Percentiles rank a stretch among this genome's conserved stretches.
Evolutionary conservation across 2,329 filamentous ascomycete species (phyloP).

Genomic region (Salinomyces thailandicus): DNA sequence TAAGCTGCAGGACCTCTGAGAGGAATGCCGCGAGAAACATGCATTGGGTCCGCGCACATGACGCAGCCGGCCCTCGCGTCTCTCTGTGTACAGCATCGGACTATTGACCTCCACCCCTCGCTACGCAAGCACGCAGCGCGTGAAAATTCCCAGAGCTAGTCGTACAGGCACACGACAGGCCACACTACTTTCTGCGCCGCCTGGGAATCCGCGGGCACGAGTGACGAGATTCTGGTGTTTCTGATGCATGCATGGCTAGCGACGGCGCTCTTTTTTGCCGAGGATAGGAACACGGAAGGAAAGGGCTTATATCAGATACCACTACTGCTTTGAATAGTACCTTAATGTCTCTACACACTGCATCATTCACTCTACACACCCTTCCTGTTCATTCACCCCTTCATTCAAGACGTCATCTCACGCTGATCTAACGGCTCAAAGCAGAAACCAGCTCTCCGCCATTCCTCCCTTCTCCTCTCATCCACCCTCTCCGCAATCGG

Average conservation of each 20-base stretch:
- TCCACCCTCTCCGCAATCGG: neutral
- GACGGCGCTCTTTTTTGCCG: slow-evolving; percentile 1
- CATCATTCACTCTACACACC: too few species aligned
- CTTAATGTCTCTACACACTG: too few species aligned
- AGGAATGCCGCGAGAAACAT: neutral
- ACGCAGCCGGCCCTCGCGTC: too few species aligned
- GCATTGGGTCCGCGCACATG: too few species aligned
- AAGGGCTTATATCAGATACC: too few species aligned
- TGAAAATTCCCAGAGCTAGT: neutral
- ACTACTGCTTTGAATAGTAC: slow-evolving; percentile 1
- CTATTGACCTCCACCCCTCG: too few species aligned
- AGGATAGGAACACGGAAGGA: neutral
- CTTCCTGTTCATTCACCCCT: too few species aligned
- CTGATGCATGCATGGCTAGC: slow-evolving; percentile 4
- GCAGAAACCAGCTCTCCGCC: slow-evolving; percentile 1
- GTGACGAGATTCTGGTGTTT: neutral
- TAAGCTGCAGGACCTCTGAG: neutral
- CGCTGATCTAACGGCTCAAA: too few species aligned
- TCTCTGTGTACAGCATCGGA: too few species aligned
- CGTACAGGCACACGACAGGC: neutral
- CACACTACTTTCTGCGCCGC: neutral
- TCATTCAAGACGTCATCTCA: too few species aligned
- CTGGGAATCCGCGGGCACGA: neutral
- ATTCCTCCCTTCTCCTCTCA: neutral
- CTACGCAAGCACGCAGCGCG: neutral